phyloP scores from a whole-genome alignment of 441 rosid species.

The Syzygium malaccense region DNA sequence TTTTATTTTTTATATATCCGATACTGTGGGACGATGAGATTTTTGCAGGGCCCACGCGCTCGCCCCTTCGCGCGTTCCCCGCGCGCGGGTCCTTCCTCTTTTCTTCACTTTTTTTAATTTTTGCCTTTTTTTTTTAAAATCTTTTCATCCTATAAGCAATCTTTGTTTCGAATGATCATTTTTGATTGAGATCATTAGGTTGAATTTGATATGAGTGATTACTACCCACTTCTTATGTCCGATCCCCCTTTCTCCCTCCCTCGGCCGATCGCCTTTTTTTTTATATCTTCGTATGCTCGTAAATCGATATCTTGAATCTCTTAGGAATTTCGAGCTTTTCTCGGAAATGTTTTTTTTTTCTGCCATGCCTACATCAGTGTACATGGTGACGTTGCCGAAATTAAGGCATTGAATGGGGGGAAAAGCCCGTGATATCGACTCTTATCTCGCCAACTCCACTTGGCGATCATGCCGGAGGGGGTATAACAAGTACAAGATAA shows the following conservation, averaged over 20 bases:
- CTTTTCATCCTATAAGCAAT: neutral
- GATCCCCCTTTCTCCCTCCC: neutral
- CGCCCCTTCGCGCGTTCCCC: neutral
- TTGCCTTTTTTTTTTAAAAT: neutral
- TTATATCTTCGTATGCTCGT: accelerated
- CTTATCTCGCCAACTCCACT: neutral
- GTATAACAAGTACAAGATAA: neutral
- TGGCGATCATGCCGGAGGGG: neutral
- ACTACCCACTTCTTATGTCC: neutral
- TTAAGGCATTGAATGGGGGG: neutral
- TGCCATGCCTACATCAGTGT: neutral
- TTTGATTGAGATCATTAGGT: neutral
- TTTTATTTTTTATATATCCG: neutral
- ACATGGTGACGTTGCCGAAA: neutral
- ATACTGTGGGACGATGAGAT: neutral
- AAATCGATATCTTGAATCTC: neutral
- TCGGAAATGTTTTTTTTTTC: accelerated
- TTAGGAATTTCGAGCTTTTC: accelerated
- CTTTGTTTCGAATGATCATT: neutral
- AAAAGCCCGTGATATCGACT: neutral
- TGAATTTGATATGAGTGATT: neutral
- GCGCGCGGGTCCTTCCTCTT: neutral
- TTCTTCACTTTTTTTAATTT: neutral
- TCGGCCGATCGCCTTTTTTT: accelerated
- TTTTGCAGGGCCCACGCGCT: neutral